Evolutionary conservation across 2,329 filamentous ascomycete genomes (phyloP).

Genomic region (Colletotrichum sp.): DNA sequence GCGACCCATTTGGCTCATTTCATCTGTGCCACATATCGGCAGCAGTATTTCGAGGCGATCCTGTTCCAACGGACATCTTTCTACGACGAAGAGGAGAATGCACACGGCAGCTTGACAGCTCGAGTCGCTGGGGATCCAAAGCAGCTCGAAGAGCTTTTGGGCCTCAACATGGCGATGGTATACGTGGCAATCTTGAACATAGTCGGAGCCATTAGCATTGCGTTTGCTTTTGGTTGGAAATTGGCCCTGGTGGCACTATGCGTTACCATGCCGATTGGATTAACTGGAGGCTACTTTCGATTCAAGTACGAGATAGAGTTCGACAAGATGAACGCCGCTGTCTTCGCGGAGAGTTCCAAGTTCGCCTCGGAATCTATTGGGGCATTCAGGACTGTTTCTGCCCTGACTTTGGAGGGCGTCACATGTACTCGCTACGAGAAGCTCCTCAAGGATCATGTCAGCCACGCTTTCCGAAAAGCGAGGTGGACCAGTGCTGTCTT

Average conservation of each 20-base stretch:
- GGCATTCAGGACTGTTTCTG: slow-evolving; percentile 74
- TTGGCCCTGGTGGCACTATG: slow-evolving; percentile 71
- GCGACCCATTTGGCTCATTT: slow-evolving; percentile 52
- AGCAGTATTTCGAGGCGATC: slow-evolving; percentile 67
- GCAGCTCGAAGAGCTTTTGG: slow-evolving; percentile 67
- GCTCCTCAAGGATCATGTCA: slow-evolving; percentile 65
- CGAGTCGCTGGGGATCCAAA: slow-evolving; percentile 61
- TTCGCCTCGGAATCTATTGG: slow-evolving; percentile 78
- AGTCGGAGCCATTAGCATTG: slow-evolving; percentile 67
- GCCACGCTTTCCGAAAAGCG: slow-evolving; percentile 64
- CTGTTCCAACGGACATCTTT: slow-evolving; percentile 63
- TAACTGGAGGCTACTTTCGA: slow-evolving; percentile 54
- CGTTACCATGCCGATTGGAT: slow-evolving; percentile 58
- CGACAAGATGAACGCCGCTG: slow-evolving; percentile 69
- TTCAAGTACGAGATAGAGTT: slow-evolving; percentile 69
- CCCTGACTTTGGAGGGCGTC: slow-evolving; percentile 71
- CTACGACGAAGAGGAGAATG: slow-evolving; percentile 66
- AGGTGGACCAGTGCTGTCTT: slow-evolving; percentile 69
- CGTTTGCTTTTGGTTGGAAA: slow-evolving; percentile 80
- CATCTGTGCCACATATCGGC: slow-evolving; percentile 59
- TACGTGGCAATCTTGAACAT: slow-evolving; percentile 70
- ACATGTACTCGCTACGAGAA: slow-evolving; percentile 66
- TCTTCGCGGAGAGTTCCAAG: slow-evolving; percentile 75
- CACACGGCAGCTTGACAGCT: slow-evolving; percentile 64
- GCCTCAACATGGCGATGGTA: slow-evolving; percentile 67